Conservation (phyloP, 176 grass and related monocot species). For the Dactylis glomerata region DNA sequence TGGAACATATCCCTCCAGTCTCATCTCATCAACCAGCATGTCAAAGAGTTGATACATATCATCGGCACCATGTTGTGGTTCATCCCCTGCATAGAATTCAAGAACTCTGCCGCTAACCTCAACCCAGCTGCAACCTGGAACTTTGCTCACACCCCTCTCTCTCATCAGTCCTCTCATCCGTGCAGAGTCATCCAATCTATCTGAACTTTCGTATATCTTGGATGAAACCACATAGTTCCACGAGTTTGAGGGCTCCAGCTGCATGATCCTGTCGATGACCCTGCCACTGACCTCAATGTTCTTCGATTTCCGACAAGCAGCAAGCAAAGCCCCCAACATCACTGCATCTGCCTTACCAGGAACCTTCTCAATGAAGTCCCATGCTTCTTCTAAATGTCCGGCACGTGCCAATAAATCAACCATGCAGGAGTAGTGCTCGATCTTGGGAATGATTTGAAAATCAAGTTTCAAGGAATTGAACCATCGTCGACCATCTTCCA, state of each 20-base stretch:
- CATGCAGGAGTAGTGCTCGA: conserved; percentile 90
- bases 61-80: conserved; percentile 41
- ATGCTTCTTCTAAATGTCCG: conserved; percentile 76
- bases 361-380: conserved; percentile 67
- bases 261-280: conserved; percentile 66
- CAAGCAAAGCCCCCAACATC: conserved; percentile 71
- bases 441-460: conserved; percentile 57
- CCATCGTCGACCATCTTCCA: conserved; percentile 55
- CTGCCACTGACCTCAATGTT: conserved; percentile 65
- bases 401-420: conserved; percentile 73
- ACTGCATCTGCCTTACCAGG: conserved; percentile 63
- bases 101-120: conserved; percentile 59
- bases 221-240: conserved; percentile 89
- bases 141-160: conserved; percentile 74
- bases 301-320: conserved; percentile 61
- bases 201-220: conserved; percentile 67
- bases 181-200: conserved; percentile 72
- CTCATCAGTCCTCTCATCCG: conserved; percentile 79
- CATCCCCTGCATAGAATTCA: conserved; percentile 78
- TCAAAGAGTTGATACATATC: conserved; percentile 62
- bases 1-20: conserved; percentile 60
- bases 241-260: conserved; percentile 74
- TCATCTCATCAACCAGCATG: conserved; percentile 64
- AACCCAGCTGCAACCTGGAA: conserved; percentile 87
- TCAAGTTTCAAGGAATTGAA: conserved; percentile 53